Evolutionary conservation across 306 rosid genomes (phyloP).

Genomic region (Elaeagnus macrophylla): DNA sequence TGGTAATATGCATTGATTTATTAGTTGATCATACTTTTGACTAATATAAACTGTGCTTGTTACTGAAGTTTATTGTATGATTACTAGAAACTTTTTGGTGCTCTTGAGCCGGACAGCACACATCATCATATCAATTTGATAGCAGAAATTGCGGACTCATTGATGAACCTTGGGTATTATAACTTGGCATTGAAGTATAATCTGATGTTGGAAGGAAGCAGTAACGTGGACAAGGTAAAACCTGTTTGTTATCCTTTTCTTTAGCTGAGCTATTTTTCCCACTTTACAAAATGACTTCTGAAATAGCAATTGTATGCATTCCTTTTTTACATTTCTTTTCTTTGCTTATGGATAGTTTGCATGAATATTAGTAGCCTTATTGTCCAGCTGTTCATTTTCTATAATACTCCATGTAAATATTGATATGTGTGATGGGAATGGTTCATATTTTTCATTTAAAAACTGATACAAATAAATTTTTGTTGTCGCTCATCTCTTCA

Average conservation of each 20-base stretch:
- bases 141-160: constrained; percentile 54
- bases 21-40: constrained; percentile 1
- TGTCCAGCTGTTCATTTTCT: no score
- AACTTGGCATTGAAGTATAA: constrained; percentile 59
- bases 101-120: constrained; percentile 44
- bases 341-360: no score
- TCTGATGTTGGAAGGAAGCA: constrained; percentile 48
- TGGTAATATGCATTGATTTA: neutral
- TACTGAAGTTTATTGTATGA: constrained; percentile 17
- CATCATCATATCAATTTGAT: constrained; percentile 37
- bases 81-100: constrained; percentile 42
- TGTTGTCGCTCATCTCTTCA: no score
- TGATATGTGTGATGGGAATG: no score
- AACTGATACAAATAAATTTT: no score
- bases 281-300: no score
- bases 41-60: constrained; percentile 17
- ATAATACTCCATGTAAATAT: no score
- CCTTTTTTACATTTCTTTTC: no score
- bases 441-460: no score
- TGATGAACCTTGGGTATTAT: constrained; percentile 55
- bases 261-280: neutral
- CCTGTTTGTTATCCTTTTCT: neutral
- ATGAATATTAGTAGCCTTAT: no score
- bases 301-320: no score
- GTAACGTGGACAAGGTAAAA: constrained; percentile 37